phyloP scores from a whole-genome alignment of 2,329 filamentous ascomycete genomes.

The Grosmannia serpens region DNA sequence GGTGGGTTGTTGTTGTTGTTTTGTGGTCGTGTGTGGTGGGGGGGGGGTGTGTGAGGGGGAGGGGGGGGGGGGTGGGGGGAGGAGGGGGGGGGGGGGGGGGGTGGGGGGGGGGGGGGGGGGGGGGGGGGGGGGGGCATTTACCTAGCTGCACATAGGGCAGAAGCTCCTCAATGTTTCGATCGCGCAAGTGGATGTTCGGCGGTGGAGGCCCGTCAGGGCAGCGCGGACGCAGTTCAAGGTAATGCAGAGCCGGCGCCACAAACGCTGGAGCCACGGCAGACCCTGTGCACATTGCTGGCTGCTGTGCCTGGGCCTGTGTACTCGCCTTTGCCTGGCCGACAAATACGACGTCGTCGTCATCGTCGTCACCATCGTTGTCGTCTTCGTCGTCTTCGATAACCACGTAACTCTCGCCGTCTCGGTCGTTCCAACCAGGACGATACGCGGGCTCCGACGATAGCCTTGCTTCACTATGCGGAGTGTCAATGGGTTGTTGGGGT shows the following conservation, averaged over 20 bases:
- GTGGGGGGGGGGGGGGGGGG: no score
- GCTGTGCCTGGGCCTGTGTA: not conserved
- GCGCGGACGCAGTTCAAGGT: slow-evolving; percentile 12
- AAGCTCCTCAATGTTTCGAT: slow-evolving; percentile 6
- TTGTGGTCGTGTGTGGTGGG: no score
- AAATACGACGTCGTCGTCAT: not conserved
- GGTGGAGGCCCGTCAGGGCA: slow-evolving; percentile 9
- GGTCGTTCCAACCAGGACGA: not conserved
- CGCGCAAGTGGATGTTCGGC: slow-evolving; percentile 7
- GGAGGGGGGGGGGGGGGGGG: no score
- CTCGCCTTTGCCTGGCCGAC: not conserved
- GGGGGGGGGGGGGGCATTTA: not conserved
- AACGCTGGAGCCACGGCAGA: no score
- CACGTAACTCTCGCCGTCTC: not conserved
- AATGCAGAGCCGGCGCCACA: slow-evolving; percentile 1
- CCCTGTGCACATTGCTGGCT: not conserved
- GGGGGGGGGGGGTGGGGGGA: no score
- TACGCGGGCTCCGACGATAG: not conserved
- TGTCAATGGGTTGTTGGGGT: slow-evolving; percentile 2
- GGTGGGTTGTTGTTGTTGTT: no score
- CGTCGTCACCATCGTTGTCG: not conserved
- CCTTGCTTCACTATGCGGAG: not conserved
- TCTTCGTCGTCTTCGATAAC: not conserved
- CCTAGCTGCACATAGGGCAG: slow-evolving; percentile 11
- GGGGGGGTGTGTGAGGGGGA: no score